Base-by-base conservation (phyloP, 2,329 filamentous ascomycete species). In the Colletotrichum nymphaeae region DNA sequence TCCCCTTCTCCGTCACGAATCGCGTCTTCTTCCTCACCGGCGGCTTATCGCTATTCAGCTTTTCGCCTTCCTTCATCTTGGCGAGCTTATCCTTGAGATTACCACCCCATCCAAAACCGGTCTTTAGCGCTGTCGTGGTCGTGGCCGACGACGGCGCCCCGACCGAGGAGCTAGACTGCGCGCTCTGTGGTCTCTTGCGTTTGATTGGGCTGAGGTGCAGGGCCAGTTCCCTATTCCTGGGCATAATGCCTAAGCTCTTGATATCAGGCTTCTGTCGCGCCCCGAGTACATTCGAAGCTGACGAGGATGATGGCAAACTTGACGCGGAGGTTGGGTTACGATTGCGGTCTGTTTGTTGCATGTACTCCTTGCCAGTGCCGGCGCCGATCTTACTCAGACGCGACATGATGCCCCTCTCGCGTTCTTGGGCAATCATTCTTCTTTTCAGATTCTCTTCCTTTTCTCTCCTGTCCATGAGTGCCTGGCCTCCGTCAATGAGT, bases 1-100 rank as follows among this genome's bases (percentile, higher is more conserved):
- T 95, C 0, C 93, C 93, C 80, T 92, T 94, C 55, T 91, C 91
- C 30, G 93, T 94, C 53, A 95, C 88, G 79, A 95, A 95, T n/a
- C 93, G 87, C 64, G 93, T 95, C 86, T 94, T 94, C 83, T 94
- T 93, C 76, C 89, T 86, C 37, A 90, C 87, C 0, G 89, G 90
- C 78, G 79, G 87, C 76, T 74, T 80, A 63, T 81, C 77, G 19
- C 70, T 68, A 49, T 64, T 69, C 63, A 75, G 56, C 75, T 84
- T 88, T 80, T 91, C 89, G 2, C 90, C 90, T 4, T 90, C 86
- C 78, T 88, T 91, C 91, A 93, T 92, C 74, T 87, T 85, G 4
- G 87, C 81, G 30, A 93, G 83, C 81, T 92, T 92, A 53, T 87
- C 85, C 72, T 82, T 85, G 8, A 92, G 80, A 42, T 81, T 83